Evolutionary conservation across 1,284 basidiomycete genomes (phyloP), one percentile per base, ranked within the genome.

Genomic region (Chalciporus sp.): DNA sequence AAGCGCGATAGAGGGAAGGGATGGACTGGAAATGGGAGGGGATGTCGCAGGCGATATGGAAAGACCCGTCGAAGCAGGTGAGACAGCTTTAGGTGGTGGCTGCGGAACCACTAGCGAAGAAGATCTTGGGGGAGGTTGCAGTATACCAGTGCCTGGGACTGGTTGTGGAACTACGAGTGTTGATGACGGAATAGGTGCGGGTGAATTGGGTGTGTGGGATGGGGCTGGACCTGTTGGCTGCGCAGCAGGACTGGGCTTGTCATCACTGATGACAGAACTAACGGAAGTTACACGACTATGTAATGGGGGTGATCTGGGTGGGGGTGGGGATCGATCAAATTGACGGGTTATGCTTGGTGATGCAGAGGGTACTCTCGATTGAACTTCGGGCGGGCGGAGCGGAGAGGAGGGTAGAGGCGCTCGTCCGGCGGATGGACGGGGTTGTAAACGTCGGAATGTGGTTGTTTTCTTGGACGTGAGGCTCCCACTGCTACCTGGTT

Each of bases 401-500:
- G 77, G 76, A 14, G 77, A 80, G 4, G 79, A 68, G 17, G 72
- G 65, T 12, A 75, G 50, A 0, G 74, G 60, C 29, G 70, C 58
- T 39, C 73, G 73, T 17, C 66, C 29, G 7, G 65, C 57, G 6
- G 75, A 53, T 42, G 72, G 69, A 26, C 78, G 79, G 16, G 73
- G 70, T 12, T 81, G 80, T 23, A 88, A 66, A 53, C 79, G 82
- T 33, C 87, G 76, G 64, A 88, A 86, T 0, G 83, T 86, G 3
- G 86, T 82, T 1, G 74, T 60, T 59, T 54, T 69, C 40, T 74
- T 83, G 14, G 76, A 73, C 14, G 73, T 49, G 39, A 48, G 1
- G 19, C 46, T 14, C 8, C 40, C 3, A 44, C 17, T 31, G 23
- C 70, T 59, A 14, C 68, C n/a, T 43, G 52, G 35, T 10, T 68